phyloP scores from a whole-genome alignment of 2,329 filamentous ascomycete genomes.

The Triangularia setosa region DNA sequence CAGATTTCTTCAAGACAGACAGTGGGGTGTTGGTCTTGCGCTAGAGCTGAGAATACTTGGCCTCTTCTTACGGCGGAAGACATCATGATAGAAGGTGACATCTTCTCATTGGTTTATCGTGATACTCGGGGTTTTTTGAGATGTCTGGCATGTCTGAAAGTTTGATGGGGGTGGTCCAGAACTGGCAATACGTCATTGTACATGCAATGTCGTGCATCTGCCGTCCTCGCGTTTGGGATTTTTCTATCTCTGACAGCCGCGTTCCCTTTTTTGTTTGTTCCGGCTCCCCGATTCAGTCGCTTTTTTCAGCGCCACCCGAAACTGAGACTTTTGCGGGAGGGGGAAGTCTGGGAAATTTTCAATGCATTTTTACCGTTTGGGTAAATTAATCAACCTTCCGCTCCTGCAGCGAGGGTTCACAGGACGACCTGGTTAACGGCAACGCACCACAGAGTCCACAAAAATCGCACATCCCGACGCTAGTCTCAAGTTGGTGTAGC shows the following conservation, averaged over 20 bases:
- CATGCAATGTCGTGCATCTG: constrained; percentile 7
- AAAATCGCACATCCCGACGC: constrained; percentile 12
- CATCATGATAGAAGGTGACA: not conserved
- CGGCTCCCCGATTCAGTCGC: not conserved
- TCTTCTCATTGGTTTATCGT: not conserved
- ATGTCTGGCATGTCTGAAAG: not conserved
- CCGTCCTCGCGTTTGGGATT: not conserved
- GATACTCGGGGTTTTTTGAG: not conserved
- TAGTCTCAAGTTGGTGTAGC: constrained; percentile 6
- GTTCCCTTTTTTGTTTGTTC: too few relatives aligned
- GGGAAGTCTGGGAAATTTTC: not conserved
- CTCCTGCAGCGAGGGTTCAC: not conserved
- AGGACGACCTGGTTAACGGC: not conserved
- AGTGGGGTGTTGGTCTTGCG: not conserved
- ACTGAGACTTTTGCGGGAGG: not conserved
- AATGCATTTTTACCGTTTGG: not conserved
- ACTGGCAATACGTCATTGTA: constrained; percentile 12
- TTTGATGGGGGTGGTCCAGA: not conserved
- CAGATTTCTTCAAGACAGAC: too few relatives aligned
- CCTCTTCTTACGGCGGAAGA: not conserved
- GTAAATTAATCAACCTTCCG: not conserved
- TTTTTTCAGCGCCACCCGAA: not conserved
- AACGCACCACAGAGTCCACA: not conserved
- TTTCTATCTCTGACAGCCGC: not conserved
- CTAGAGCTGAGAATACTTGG: not conserved